These are phyloP conservation scores for Boletus sp. DNA, from an alignment of 768 basidiomycete genomes.

Conservation along the genomic window DNA sequence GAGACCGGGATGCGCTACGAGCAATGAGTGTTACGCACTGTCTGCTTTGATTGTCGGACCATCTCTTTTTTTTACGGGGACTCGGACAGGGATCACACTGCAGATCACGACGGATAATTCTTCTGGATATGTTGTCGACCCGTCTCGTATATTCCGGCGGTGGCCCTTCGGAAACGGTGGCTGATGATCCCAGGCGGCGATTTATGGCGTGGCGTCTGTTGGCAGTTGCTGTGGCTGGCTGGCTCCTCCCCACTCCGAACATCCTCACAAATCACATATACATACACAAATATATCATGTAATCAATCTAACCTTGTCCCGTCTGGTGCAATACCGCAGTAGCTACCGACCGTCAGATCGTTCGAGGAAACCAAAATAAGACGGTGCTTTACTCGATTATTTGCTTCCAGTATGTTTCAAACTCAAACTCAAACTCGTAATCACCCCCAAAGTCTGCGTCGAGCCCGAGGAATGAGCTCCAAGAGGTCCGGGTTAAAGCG, in stretches of 20 bases:
- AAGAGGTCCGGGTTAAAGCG: conserved; percentile 82
- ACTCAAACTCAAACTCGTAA: conserved; percentile 71
- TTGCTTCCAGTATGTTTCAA: conserved; percentile 75
- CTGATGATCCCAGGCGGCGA: conserved; percentile 27
- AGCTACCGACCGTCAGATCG: conserved; percentile 35
- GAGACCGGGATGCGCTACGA: conserved; percentile 11
- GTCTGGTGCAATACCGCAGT: conserved; percentile 55
- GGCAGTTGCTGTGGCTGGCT: conserved; percentile 19
- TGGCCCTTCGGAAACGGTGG: conserved; percentile 24
- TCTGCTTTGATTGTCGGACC: conserved; percentile 35
- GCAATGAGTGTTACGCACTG: conserved; percentile 28
- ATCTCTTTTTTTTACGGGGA: conserved; percentile 18
- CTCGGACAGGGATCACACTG: conserved; percentile 22
- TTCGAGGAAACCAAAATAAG: not conserved
- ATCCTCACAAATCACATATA: conserved; percentile 10
- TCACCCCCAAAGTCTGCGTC: conserved; percentile 84
- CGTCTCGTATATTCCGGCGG: conserved; percentile 12
- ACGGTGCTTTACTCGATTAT: conserved; percentile 56
- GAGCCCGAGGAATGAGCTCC: conserved; percentile 68
- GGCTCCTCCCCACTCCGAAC: not conserved
- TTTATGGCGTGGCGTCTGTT: conserved; percentile 26
- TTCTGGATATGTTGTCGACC: not conserved
- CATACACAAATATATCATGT: conserved; percentile 24
- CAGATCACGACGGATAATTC: not conserved
- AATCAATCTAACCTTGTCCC: conserved; percentile 48